phyloP scores from a whole-genome alignment of 2,329 filamentous ascomycete genomes.

The Penicillium sp. region DNA sequence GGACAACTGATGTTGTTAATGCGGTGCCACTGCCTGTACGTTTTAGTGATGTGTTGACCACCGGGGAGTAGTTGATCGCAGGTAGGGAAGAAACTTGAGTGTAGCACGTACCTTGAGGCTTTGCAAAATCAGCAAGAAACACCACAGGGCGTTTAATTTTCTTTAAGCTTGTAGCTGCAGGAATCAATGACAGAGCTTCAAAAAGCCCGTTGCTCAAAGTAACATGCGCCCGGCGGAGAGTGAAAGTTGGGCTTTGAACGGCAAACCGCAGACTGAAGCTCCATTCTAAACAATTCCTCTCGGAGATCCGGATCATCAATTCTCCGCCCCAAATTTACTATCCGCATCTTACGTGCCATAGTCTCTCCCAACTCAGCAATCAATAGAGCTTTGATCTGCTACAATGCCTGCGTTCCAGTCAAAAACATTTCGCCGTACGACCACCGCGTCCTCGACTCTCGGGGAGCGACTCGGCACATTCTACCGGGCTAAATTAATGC shows the following conservation, averaged over 20 bases:
- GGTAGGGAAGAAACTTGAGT: background rate
- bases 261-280: slow-evolving; percentile 8
- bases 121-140: background rate
- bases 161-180: background rate
- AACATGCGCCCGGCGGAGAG: background rate
- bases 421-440: slow-evolving; percentile 69
- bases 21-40: background rate
- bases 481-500: slow-evolving; percentile 75
- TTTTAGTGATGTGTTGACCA: background rate
- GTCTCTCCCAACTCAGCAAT: background rate
- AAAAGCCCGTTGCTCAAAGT: background rate
- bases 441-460: slow-evolving; percentile 53
- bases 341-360: background rate
- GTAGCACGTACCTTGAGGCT: slow-evolving; percentile 1
- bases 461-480: slow-evolving; percentile 69
- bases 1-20: background rate
- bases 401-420: slow-evolving; percentile 65
- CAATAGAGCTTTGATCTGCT: background rate
- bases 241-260: background rate
- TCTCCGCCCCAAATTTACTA: slow-evolving; percentile 8
- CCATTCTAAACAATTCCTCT: slow-evolving; percentile 24
- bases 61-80: background rate
- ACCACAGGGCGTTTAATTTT: background rate
- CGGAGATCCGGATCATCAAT: slow-evolving; percentile 21
- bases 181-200: background rate